Conservation (phyloP, 1,139 yeast species). For the Blastobotrys aristatus region DNA sequence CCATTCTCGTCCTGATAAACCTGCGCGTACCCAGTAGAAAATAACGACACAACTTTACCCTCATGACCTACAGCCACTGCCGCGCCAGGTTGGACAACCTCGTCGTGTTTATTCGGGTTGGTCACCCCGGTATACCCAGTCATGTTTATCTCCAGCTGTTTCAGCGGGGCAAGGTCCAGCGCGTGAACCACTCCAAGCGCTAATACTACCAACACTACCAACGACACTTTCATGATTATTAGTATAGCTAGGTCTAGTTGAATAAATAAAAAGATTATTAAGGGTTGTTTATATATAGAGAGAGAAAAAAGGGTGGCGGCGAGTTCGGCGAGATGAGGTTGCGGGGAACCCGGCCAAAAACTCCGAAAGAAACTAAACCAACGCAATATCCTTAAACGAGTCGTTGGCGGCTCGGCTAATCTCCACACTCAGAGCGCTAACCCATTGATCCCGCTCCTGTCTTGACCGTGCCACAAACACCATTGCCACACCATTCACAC, state of each 20-base stretch:
- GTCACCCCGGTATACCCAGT: slow-evolving; percentile 9
- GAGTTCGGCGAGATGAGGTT: no score
- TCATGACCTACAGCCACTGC: slow-evolving; percentile 16
- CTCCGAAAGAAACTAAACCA: background rate
- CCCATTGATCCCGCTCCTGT: slow-evolving; percentile 84
- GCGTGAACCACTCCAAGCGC: no score
- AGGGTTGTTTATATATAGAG: no score
- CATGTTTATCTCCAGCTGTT: slow-evolving; percentile 13
- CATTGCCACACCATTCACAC: slow-evolving; percentile 62
- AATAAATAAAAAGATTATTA: no score
- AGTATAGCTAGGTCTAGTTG: no score
- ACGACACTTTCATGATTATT: slow-evolving; percentile 12
- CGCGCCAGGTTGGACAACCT: slow-evolving; percentile 13
- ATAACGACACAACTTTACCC: slow-evolving; percentile 11
- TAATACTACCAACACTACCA: no score
- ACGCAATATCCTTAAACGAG: slow-evolving; percentile 23
- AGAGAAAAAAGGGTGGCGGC: no score
- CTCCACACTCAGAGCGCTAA: slow-evolving; percentile 55
- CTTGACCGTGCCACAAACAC: slow-evolving; percentile 78
- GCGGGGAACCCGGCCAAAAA: no score
- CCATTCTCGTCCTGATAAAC: slow-evolving; percentile 15
- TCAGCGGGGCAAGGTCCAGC: no score
- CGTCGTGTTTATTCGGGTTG: background rate
- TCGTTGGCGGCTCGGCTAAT: slow-evolving; percentile 48
- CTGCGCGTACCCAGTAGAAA: slow-evolving; percentile 16